Evolutionary conservation across 129 eudicot species (phyloP), one percentile per base, ranked within the genome.

Genomic region (Ambrosia artemisiifolia): DNA sequence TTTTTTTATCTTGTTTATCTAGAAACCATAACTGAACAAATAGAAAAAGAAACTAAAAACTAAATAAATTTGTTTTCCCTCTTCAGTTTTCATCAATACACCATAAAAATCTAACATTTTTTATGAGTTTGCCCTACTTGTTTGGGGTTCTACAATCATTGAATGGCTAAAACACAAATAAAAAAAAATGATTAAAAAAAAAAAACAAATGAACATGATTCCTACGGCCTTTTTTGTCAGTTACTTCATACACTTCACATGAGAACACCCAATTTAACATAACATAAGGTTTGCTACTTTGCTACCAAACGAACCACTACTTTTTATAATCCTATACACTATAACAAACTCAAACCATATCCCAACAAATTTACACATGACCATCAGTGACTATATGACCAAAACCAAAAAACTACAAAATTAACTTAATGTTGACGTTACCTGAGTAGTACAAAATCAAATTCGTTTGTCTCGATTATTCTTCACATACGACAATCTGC

Each of bases 301-400:
- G 54, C 76, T 24, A 59, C 67, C 76, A 72, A 72, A 74, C 17
- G 54, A 63, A 48, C 53, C 40, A 17, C 33, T n/a, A 50, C 65
- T 35, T 74, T 63, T 74, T 63, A 74, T 38, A 19, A 38, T 24
- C 65, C 51, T 11, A 65, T 60, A 60, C 42, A 13, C 65, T 60
- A 56, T 20, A n/a, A 6, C 1, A 51, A 51, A 7, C 24, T 30
- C 40, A 60, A 30, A 32, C 65, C 65, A 60, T 42, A 75, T 75
- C 66, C 57, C 79, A 75, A 75, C 79, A 75, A 48, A 65, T 63
- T 63, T 48, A 17, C 78, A 72, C 77, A 62, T 48, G 70, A 38
- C 9, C 43, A 38, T 38, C 43, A 6, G 42, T 14, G 44, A 49
- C 42, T 28, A 5, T 34, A 8, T 14, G 14, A 36, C 42, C 57